Evolutionary conservation across 306 rosid species (phyloP), one percentile per base, ranked within the genome.

Genomic region (Prosopis cineraria): DNA sequence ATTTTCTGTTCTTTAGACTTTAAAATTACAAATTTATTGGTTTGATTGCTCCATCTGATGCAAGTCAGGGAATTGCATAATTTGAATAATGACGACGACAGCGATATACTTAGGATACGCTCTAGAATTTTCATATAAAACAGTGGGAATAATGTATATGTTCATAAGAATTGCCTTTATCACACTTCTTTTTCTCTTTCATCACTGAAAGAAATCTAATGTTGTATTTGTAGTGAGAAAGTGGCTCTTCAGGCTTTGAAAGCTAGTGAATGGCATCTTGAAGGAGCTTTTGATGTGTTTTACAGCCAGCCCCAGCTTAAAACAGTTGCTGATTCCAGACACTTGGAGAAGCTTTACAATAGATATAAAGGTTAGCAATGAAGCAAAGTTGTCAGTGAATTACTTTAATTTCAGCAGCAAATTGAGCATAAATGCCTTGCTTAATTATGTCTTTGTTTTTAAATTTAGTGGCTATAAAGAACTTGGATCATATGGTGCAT

Each of bases 261-360:
- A 87, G 86, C 94, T 47, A 90, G 96, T 70, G 99, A 96, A 83
- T 96, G 99, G 99, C 86, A 96, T 84, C 94, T 96, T 84, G 99
- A 96, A 90, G 96, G 97, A 84, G 98, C 99, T 45, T 91, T 96
- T 87, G 99, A 96, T 85, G 85, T 82, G 73, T 96, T 96, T 86
- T 96, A 96, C 84, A 96, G 92, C 85, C 99, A 93, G 68, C 97
- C 98, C 67, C 99, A 91, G 84, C 76, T 87, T 65, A 91, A 87
- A 82, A 31, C 96, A 25, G 78, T 85, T 56, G 85, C 97, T 52
- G 98, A 93, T 86, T 87, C 91, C 53, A 90, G 97, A 90, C 93
- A 96, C 79, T 84, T 96, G 90, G 98, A 93, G 94, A 94, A 96
- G 91, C 92, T 96, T 71, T 93, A 90, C 81, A 96, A 86, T 79